These are phyloP conservation scores for Bryoglossum gracile DNA, from an alignment of 495 filamentous ascomycete genomes.

Conservation along the genomic window DNA sequence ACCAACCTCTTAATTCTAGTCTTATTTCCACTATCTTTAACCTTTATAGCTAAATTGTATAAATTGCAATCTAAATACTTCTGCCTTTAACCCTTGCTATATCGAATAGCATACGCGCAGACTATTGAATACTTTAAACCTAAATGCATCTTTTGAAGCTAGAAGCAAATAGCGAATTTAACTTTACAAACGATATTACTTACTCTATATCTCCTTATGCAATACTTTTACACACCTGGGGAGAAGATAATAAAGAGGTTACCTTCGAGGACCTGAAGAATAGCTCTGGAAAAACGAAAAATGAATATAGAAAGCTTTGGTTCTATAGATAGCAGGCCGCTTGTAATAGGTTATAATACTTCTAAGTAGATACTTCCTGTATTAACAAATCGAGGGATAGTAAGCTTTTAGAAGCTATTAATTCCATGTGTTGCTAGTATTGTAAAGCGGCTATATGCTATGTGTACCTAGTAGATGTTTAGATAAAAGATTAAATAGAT, in stretches of 20 bases:
- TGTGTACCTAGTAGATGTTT: slow-evolving; percentile 27
- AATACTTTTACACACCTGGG: slow-evolving; percentile 24
- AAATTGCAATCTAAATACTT: background rate
- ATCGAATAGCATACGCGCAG: slow-evolving; percentile 11
- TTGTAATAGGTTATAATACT: background rate
- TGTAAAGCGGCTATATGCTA: slow-evolving; percentile 24
- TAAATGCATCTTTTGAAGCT: slow-evolving; percentile 15
- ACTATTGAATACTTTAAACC: slow-evolving; percentile 8
- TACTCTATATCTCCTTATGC: slow-evolving; percentile 15
- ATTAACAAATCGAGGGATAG: background rate
- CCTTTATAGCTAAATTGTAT: slow-evolving; percentile 5
- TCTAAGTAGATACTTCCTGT: background rate
- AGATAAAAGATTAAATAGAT: slow-evolving; percentile 6
- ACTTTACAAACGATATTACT: slow-evolving; percentile 13
- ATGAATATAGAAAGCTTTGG: background rate
- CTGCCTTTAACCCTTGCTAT: slow-evolving; percentile 8
- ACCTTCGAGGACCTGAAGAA: slow-evolving; percentile 9
- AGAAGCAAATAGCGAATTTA: slow-evolving; percentile 15
- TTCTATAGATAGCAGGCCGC: background rate
- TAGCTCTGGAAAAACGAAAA: background rate
- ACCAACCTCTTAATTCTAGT: background rate
- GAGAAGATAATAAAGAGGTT: slow-evolving; percentile 25
- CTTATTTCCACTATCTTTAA: slow-evolving; percentile 2
- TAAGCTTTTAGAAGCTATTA: background rate
- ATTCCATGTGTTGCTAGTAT: background rate